Base-by-base conservation (phyloP, 78 protist genomes). In the Dictyostelium capitatum region DNA sequence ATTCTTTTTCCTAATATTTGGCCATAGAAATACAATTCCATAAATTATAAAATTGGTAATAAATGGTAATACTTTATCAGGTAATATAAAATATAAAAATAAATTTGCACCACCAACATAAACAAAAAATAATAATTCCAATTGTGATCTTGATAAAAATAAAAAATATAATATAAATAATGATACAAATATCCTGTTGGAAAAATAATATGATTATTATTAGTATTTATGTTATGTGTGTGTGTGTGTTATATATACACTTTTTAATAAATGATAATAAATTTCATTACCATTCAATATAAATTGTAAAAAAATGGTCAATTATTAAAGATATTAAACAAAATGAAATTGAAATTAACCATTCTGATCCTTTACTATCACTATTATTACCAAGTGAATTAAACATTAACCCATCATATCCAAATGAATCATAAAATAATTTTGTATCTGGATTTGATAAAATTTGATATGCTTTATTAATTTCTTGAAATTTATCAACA, bases 131-230 rank as follows among this genome's bases (percentile, higher is more conserved):
- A 79, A 70, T 19, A 67, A n/a, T 25, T 75, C 92, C 20, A 79
- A 57, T 47, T 78, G 80, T 47, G 46, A n/a, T 17, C 80, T 73
- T 7, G 92, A 73, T 23, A 75, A 51, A 48, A 53, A 75, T 51
- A 85, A 53, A 75, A 85, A 85, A 20, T 75, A 73, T 56, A 85
- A 59, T 57, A 79, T 85, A 41, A 85, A 85, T n/a, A 85, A 25
- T 50, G 92, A 85, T 43, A 79, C 92, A 46, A 85, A 85, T 74
- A 85, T 85, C 91, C 91, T 83, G 43, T n/a, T n/a, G n/a, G n/a
- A n/a, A n/a, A n/a, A n/a, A n/a, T n/a, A n/a, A n/a, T n/a, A n/a
- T n/a, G n/a, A n/a, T n/a, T n/a, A 50, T 6, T 30, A n/a, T 7
- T 47, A 75, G 9, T 32, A 69, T 37, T 28, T 69, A 69, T n/a